Conservation (phyloP, 768 basidiomycete genomes). For the Mycena albidolilacea region DNA sequence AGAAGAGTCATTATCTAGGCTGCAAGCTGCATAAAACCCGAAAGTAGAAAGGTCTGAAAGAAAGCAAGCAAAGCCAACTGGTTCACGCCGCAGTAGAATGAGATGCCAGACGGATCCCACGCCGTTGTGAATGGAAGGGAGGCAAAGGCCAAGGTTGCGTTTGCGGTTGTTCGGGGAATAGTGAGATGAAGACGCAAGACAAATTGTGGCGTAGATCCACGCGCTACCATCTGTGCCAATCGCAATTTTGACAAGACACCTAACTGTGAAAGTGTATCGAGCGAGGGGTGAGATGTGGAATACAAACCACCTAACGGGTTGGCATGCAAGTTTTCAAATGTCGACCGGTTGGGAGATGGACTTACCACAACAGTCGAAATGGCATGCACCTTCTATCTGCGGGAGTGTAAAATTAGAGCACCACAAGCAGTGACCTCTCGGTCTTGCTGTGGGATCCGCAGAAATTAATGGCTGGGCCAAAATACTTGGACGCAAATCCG, state of each 20-base stretch:
- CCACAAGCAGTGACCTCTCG: too few relatives aligned
- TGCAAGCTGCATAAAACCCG: slow-evolving; percentile 1
- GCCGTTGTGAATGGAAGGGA: not conserved
- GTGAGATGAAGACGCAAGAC: not conserved
- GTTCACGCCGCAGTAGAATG: not conserved
- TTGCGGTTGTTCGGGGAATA: not conserved
- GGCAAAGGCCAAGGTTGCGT: not conserved
- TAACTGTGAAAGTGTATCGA: not conserved
- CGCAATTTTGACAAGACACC: not conserved
- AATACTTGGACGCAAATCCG: too few relatives aligned
- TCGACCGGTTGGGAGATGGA: too few relatives aligned
- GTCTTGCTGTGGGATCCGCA: too few relatives aligned
- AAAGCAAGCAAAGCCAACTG: not conserved
- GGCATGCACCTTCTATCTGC: too few relatives aligned
- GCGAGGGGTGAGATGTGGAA: not conserved
- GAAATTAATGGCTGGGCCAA: too few relatives aligned
- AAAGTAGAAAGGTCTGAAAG: slow-evolving; percentile 5
- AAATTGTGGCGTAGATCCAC: slow-evolving; percentile 12
- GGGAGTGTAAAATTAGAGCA: not conserved
- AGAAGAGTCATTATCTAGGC: slow-evolving; percentile 2
- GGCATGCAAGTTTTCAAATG: too few relatives aligned
- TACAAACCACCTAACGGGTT: slow-evolving; percentile 10
- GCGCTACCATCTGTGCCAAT: not conserved
- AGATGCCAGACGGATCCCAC: not conserved
- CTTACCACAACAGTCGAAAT: too few relatives aligned